Conservation (phyloP, 345 rosid species). For the Lepidium aucheri region DNA sequence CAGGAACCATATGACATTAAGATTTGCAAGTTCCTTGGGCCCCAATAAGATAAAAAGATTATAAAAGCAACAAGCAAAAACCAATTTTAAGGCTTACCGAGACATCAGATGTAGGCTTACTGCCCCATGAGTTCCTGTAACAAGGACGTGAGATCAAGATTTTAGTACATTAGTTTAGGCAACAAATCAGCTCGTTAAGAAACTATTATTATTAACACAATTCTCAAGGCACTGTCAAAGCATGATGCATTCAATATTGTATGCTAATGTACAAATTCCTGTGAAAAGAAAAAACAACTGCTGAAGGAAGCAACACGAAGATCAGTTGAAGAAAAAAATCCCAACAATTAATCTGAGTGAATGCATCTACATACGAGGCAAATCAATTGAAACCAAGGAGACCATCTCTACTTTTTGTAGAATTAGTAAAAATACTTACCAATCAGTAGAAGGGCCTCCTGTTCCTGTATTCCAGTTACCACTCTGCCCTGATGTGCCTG, state of each 20-base stretch:
- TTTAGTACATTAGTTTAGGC: neutral
- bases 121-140: slow-evolving; percentile 24
- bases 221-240: neutral
- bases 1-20: neutral
- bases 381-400: neutral
- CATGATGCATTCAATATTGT: neutral
- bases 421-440: slow-evolving; percentile 31
- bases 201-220: neutral
- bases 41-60: neutral
- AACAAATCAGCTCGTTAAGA: neutral
- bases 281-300: neutral
- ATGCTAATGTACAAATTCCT: neutral
- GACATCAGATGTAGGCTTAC: slow-evolving; percentile 20
- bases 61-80: neutral
- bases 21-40: neutral
- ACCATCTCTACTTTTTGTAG: neutral
- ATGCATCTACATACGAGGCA: neutral
- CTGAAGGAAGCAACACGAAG: neutral
- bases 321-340: neutral
- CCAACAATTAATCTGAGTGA: neutral
- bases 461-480: slow-evolving; percentile 53
- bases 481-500: slow-evolving; percentile 56
- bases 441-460: slow-evolving; percentile 48
- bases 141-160: neutral
- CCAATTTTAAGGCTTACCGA: neutral